Evolutionary conservation across 208 protist species (phyloP), one percentile per base, ranked within the genome.

Genomic region (Herpetomonas samuelpessoai): DNA sequence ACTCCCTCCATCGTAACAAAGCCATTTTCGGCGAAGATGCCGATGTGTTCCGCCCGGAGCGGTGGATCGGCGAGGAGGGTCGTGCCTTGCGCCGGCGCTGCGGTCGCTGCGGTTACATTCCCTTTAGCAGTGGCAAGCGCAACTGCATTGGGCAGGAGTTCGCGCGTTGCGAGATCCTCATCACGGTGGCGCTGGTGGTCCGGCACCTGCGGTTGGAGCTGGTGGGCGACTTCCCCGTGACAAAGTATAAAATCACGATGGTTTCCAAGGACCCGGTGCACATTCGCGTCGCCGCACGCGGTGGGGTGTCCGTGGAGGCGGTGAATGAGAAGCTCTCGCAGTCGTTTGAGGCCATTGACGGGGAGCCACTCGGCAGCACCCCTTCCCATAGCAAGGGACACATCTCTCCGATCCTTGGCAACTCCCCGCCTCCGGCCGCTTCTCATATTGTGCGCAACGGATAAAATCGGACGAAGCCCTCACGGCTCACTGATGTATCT

Each of bases 111-210:
- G 79, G 79, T 44, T 86, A 67, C 56, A 79, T 86, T 27, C 79
- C 79, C 0, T 86, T 86, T 53, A 81, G 79, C 53, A 61, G 62
- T 19, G 74, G 79, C 25, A 65, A 50, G 27, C 69, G 79, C 41
- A 76, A 68, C 55, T 86, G 79, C 71, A 81, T 86, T 38, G 79
- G 79, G 1, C 62, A 76, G 54, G 73, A 85, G 46, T 76, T 79
- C 48, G 74, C 68, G n/a, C 59, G 65, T 26, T 59, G 72, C 6
- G 79, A 81, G 52, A 49, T 78, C 3, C 74, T 86, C 52, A 58
- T 86, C 51, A 65, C 71, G 24, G 61, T 65, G 0, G 74, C 79
- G 10, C 39, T 74, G 18, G 22, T 86, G 26, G 41, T 71, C 12
- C 63, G 79, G 14, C 68, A 81, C 65, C 52, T 86, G 45, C 41